A percentile compares a stretch with the other conserved stretches of the same genome.
These are phyloP conservation scores for Aquilaria malaccensis DNA, from an alignment of 345 rosid genomes.

Conservation along the genomic window DNA sequence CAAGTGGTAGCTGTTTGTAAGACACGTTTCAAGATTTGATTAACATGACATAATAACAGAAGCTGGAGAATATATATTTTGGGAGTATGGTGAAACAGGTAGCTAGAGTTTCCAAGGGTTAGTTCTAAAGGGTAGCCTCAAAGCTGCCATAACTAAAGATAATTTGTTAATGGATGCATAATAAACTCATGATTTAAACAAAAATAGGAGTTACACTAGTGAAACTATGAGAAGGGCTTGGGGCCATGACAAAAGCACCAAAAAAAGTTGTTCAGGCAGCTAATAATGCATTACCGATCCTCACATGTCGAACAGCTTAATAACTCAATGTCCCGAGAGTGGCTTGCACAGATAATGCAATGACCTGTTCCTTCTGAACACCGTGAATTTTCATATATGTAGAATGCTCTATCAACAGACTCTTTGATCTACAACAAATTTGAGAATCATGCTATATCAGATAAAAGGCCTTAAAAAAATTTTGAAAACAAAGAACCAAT, in stretches of 20 bases:
- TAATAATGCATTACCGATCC: slow-evolving; percentile 43
- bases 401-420: slow-evolving; percentile 40
- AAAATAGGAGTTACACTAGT: background rate
- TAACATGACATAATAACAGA: background rate
- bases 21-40: slow-evolving; percentile 11
- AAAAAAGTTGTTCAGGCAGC: background rate
- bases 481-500: background rate
- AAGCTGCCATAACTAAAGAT: too few relatives aligned
- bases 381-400: slow-evolving; percentile 31
- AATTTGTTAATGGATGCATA: too few relatives aligned
- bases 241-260: slow-evolving; percentile 2
- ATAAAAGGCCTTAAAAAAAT: slow-evolving; percentile 1
- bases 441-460: slow-evolving; percentile 10
- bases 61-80: too few relatives aligned
- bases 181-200: too few relatives aligned
- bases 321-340: slow-evolving; percentile 23
- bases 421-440: slow-evolving; percentile 37
- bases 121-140: too few relatives aligned
- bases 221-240: background rate
- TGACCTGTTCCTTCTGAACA: slow-evolving; percentile 17
- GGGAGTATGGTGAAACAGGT: too few relatives aligned
- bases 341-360: slow-evolving; percentile 36
- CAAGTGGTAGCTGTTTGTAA: slow-evolving; percentile 51
- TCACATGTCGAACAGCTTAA: slow-evolving; percentile 42
- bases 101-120: too few relatives aligned